A percentile compares a stretch with the other conserved stretches of the same genome.
phyloP scores from a whole-genome alignment of 495 filamentous ascomycete genomes.

The Aspergillus sparsus region DNA sequence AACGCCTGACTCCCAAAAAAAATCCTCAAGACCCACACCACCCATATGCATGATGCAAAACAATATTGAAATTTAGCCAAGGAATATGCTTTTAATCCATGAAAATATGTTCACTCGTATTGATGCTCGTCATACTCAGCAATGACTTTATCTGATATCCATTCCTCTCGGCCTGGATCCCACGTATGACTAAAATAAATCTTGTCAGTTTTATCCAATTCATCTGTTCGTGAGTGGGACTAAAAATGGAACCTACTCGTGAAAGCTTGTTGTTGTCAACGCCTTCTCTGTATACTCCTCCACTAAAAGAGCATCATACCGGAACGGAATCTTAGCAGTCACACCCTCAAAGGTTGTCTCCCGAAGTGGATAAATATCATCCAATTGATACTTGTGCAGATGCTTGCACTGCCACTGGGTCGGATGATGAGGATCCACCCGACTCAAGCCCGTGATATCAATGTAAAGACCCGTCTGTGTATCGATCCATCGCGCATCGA shows the following conservation, averaged over 20 bases:
- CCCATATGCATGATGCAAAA: too few species aligned
- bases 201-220: constrained; percentile 26
- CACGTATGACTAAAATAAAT: constrained; percentile 35
- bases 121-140: constrained; percentile 25
- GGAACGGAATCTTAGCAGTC: constrained; percentile 60
- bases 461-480: constrained; percentile 75
- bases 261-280: constrained; percentile 49
- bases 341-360: constrained; percentile 63
- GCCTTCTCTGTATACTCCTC: constrained; percentile 60
- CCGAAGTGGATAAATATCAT: constrained; percentile 56
- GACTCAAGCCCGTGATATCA: constrained; percentile 80
- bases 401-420: constrained; percentile 84
- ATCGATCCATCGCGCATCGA: constrained; percentile 87
- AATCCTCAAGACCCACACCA: too few species aligned
- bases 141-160: constrained; percentile 33
- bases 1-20: too few species aligned
- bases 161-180: constrained; percentile 33
- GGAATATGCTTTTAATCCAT: neutral
- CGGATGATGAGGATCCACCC: constrained; percentile 62
- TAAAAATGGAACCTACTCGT: constrained; percentile 47
- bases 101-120: constrained; percentile 29
- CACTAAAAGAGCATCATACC: constrained; percentile 58
- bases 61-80: too few species aligned
- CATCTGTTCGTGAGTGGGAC: neutral
- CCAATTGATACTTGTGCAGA: constrained; percentile 64